Conservation (phyloP, 2,329 filamentous ascomycete species). For the Alternaria rosae region DNA sequence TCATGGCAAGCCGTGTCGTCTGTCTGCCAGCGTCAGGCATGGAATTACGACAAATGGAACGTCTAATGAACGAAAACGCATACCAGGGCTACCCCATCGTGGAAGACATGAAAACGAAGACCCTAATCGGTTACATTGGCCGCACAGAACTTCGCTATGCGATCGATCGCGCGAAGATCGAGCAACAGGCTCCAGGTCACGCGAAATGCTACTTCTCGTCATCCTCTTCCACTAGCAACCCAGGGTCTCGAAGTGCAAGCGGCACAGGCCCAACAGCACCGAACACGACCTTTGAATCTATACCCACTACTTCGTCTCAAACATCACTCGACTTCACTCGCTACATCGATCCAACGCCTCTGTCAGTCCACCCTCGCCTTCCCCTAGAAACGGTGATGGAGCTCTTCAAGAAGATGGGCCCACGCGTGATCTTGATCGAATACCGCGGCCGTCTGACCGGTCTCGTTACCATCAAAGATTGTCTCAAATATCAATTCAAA, state of each 20-base stretch:
- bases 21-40: conserved; percentile 78
- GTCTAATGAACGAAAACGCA: conserved; percentile 75
- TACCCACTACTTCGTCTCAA: conserved; percentile 61
- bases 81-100: conserved; percentile 96
- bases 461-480: conserved; percentile 95
- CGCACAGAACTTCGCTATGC: conserved; percentile 91
- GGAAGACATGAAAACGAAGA: conserved; percentile 73
- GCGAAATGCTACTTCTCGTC: conserved; percentile 78
- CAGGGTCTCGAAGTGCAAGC: conserved; percentile 33
- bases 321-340: conserved; percentile 78
- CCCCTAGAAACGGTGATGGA: conserved; percentile 98
- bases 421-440: conserved; percentile 90
- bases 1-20: conserved; percentile 81
- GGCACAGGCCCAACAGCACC: conserved; percentile 25
- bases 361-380: conserved; percentile 88
- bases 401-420: conserved; percentile 96
- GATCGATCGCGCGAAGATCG: conserved; percentile 77
- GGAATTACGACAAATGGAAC: conserved; percentile 77
- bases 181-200: conserved; percentile 64
- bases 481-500: conserved; percentile 96
- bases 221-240: conserved; percentile 8
- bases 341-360: conserved; percentile 87
- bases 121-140: conserved; percentile 89
- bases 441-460: conserved; percentile 84
- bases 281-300: conserved; percentile 65